Evolutionary conservation across 2,329 filamentous ascomycete species (phyloP), one percentile per base, ranked within the genome.

Genomic region (Mycogone perniciosa): DNA sequence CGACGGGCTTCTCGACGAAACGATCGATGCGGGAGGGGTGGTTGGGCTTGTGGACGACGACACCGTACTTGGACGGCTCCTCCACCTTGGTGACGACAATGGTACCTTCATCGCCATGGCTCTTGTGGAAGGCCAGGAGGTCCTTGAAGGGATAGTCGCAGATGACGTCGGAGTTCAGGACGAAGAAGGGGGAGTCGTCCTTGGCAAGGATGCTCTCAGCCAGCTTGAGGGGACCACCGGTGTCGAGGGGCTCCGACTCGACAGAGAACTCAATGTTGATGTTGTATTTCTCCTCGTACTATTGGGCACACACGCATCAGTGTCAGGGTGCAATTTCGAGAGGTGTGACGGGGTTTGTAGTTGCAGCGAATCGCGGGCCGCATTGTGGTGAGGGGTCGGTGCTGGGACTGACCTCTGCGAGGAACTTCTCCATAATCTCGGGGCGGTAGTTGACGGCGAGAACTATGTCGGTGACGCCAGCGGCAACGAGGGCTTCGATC

Each of bases 11-110:
- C 82, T 99, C 92, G 61, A 99, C 93, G 76, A 99, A 99, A 61
- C 93, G 90, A 73, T 99, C 93, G 71, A 99, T 97, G 67, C 88
- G 84, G 43, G 89, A 89, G 49, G 88, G 75, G 74, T 96, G 89
- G 71, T 85, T 88, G 56, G 90, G 89, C 78, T 95, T 93, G 84
- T 97, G 92, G 31, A 99, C 93, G 51, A 99, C 85, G 61, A 99
- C 92, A 82, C 92, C 92, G 70, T 97, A 99, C 75, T 99, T 99
- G 67, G 89, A 95, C 40, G 92, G 92, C 74, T 99, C 93, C 75
- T 99, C 92, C 48, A 99, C 92, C 80, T 97, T 99, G 65, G 92
- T 99, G 57, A 97, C 92, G 44, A 96, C 87, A 65, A 99, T 99
- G 60, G 92, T 99, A 60, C 92, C 93, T 77, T 99, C 93, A 46